Conservation (phyloP, 306 rosid genomes). For the Vigna trinervia region DNA sequence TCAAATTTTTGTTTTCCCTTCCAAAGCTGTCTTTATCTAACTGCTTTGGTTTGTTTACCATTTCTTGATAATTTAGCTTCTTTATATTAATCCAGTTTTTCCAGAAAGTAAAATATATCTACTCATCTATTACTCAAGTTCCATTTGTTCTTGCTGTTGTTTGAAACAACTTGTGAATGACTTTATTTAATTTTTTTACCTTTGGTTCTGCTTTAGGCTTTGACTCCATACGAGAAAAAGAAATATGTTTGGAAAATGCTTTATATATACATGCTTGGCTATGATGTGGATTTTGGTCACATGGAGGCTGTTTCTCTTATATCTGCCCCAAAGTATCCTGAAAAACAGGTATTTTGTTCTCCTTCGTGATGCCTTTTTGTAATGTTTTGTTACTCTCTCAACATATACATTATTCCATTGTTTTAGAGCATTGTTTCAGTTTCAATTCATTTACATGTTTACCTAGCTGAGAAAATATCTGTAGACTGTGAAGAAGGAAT, state of each 20-base stretch:
- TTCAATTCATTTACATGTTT: slow-evolving; percentile 37
- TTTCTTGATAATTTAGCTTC: too few relatives aligned
- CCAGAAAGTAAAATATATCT: not conserved
- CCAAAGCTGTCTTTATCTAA: slow-evolving; percentile 12
- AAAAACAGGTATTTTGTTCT: slow-evolving; percentile 75
- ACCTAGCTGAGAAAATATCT: slow-evolving; percentile 31
- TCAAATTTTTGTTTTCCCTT: not conserved
- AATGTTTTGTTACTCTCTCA: not conserved
- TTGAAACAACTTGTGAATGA: slow-evolving; percentile 4
- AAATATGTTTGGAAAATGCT: slow-evolving; percentile 99
- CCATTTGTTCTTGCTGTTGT: slow-evolving; percentile 33
- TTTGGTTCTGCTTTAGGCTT: slow-evolving; percentile 64
- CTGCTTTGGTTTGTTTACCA: not conserved
- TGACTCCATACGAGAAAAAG: slow-evolving; percentile 95
- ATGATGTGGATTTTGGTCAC: slow-evolving; percentile 99
- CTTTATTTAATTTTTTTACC: slow-evolving; percentile 34
- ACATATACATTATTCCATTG: not conserved
- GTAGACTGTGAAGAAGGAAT: slow-evolving; percentile 32
- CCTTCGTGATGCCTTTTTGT: slow-evolving; percentile 9
- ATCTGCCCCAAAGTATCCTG: slow-evolving; percentile 99
- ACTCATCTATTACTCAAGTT: not conserved
- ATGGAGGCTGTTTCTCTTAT: slow-evolving; percentile 99
- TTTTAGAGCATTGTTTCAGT: slow-evolving; percentile 16
- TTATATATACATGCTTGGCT: slow-evolving; percentile 94
- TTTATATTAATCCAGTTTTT: slow-evolving; percentile 7